Conservation (phyloP, 2,329 filamentous ascomycete species). For the Cordyceps cateniannulata region DNA sequence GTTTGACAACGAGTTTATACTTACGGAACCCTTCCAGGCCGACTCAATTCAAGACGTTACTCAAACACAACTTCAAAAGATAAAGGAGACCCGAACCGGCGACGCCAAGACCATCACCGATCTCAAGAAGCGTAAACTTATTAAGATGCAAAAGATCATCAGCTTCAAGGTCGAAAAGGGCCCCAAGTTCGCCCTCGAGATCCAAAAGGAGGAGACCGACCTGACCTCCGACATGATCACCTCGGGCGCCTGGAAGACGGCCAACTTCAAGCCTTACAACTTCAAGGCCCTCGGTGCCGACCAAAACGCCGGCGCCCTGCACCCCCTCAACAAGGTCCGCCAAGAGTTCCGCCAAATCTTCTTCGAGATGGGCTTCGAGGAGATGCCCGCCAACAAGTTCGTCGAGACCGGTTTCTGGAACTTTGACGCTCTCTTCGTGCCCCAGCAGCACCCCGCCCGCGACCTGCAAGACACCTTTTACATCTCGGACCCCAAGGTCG, state of each 20-base stretch:
- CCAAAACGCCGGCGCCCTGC: constrained; percentile 55
- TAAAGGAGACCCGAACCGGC: constrained; percentile 63
- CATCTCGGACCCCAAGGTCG: constrained; percentile 78
- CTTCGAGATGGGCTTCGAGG: constrained; percentile 97
- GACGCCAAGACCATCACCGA: constrained; percentile 75
- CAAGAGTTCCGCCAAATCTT: constrained; percentile 96
- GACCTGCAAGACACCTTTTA: constrained; percentile 99
- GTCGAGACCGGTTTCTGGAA: constrained; percentile 98
- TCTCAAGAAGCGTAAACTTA: constrained; percentile 85
- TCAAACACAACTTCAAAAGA: constrained; percentile 64
- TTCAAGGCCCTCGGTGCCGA: constrained; percentile 66
- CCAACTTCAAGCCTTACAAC: constrained; percentile 75
- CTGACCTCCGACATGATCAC: constrained; percentile 89
- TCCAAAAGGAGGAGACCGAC: constrained; percentile 90
- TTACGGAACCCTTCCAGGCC: constrained; percentile 31
- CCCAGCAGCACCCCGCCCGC: constrained; percentile 94
- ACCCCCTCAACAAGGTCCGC: constrained; percentile 85
- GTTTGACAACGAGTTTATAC: background rate
- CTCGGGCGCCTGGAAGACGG: constrained; percentile 85
- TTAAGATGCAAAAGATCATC: constrained; percentile 77
- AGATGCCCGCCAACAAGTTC: constrained; percentile 92
- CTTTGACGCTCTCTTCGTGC: constrained; percentile 93
- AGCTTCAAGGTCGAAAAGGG: constrained; percentile 81
- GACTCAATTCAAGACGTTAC: constrained; percentile 77
- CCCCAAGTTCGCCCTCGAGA: constrained; percentile 78